These are phyloP conservation scores for Ganoderma sinense DNA, from an alignment of 1,284 basidiomycete species.

Conservation along the genomic window DNA sequence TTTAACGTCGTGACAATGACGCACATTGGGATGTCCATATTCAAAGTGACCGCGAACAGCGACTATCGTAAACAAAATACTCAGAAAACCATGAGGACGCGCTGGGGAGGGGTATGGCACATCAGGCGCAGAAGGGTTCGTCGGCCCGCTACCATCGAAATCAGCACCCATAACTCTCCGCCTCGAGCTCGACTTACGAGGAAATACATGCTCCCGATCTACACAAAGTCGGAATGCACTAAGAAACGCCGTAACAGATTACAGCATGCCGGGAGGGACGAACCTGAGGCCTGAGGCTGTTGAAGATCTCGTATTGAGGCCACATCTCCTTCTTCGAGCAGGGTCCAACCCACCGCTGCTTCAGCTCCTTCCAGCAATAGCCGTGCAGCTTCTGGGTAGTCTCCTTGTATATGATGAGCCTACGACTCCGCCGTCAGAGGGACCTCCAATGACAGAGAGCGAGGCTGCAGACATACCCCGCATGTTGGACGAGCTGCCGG, in stretches of 20 bases:
- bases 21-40: too few species aligned
- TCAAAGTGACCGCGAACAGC: background rate
- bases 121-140: background rate
- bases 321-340: background rate
- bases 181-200: background rate
- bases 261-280: background rate
- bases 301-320: background rate
- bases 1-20: too few species aligned
- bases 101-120: background rate
- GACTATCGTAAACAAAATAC: background rate
- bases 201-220: constrained; percentile 7
- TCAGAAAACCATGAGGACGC: background rate
- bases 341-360: background rate
- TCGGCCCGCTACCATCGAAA: background rate
- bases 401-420: background rate
- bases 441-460: background rate
- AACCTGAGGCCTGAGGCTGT: background rate
- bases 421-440: background rate
- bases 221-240: background rate
- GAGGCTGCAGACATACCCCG: background rate
- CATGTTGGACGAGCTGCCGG: background rate
- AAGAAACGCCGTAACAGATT: background rate
- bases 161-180: background rate
- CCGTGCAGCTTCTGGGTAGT: background rate
- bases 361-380: background rate